These are phyloP conservation scores for Leishmania tropica DNA, from an alignment of 208 protist species.

Conservation along the genomic window DNA sequence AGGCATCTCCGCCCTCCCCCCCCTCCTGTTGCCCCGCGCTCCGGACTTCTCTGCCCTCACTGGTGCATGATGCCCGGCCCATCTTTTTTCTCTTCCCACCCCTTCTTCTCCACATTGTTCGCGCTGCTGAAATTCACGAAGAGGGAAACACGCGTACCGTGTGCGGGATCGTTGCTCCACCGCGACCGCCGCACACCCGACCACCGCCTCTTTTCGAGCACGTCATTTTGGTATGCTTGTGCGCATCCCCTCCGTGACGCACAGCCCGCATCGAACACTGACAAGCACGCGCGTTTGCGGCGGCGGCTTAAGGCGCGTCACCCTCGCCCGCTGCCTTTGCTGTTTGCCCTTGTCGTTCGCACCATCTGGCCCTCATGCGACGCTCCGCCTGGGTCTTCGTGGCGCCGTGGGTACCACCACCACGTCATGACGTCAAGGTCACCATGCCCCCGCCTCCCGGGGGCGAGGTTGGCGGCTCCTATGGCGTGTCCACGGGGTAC, in stretches of 20 bases:
- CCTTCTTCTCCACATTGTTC: not conserved
- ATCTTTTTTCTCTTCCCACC: not conserved
- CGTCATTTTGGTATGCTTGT: not conserved
- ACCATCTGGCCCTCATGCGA: slow-evolving; percentile 1
- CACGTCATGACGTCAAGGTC: slow-evolving; percentile 78
- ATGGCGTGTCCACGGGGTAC: slow-evolving; percentile 84
- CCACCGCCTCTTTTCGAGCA: not conserved
- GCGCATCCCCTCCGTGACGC: not conserved
- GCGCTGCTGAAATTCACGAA: not conserved
- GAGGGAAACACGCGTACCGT: not conserved
- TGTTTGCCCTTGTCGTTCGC: not conserved
- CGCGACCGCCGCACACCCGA: not conserved
- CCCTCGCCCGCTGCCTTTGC: not conserved
- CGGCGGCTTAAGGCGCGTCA: not conserved
- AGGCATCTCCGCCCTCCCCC: not conserved
- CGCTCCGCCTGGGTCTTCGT: slow-evolving; percentile 27
- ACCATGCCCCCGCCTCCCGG: slow-evolving; percentile 86
- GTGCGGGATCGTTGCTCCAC: not conserved
- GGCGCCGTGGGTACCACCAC: slow-evolving; percentile 82
- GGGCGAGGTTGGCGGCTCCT: slow-evolving; percentile 85
- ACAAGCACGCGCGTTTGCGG: not conserved
- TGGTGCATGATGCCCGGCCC: not conserved
- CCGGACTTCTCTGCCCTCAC: not conserved
- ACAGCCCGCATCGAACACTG: not conserved
- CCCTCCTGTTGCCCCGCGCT: not conserved